These are phyloP conservation scores for Phytophthora sojae DNA, from an alignment of 352 stramenopile genomes.

Conservation along the genomic window DNA sequence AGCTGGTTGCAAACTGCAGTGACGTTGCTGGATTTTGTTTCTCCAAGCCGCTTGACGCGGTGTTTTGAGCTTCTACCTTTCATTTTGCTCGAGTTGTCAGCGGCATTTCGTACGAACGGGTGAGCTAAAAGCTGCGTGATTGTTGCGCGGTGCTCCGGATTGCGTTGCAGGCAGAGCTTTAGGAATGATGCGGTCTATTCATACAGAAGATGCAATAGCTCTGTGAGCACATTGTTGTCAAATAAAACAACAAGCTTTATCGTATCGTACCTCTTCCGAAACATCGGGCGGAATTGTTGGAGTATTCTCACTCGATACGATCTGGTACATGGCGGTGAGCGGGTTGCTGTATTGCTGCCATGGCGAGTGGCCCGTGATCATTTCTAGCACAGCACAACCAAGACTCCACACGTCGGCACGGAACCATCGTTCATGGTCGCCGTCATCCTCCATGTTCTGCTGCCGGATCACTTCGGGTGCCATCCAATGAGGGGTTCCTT, in stretches of 20 bases:
- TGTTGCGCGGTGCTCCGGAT: slow-evolving; percentile 79
- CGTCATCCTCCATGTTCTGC: slow-evolving; percentile 19
- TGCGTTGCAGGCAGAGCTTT: slow-evolving; percentile 66
- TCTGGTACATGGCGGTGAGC: slow-evolving; percentile 93
- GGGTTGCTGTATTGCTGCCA: slow-evolving; percentile 92
- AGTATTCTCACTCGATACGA: slow-evolving; percentile 75
- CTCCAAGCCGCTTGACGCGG: slow-evolving; percentile 6
- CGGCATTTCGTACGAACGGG: slow-evolving; percentile 78
- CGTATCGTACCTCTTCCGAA: slow-evolving; percentile 53
- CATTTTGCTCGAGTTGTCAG: slow-evolving; percentile 1
- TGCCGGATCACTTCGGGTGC: slow-evolving; percentile 87
- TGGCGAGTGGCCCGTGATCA: slow-evolving; percentile 92
- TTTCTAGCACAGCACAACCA: slow-evolving; percentile 93
- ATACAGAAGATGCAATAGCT: not conserved
- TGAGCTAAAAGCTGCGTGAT: slow-evolving; percentile 91
- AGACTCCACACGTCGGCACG: slow-evolving; percentile 94
- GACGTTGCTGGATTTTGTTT: not conserved
- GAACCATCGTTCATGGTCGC: slow-evolving; percentile 74
- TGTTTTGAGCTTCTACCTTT: slow-evolving; percentile 24
- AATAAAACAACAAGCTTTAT: no score
- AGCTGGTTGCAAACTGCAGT: slow-evolving; percentile 22
- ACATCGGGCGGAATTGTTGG: slow-evolving; percentile 66
- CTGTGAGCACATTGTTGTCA: not conserved
- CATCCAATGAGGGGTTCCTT: slow-evolving; percentile 94
- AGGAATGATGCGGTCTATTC: slow-evolving; percentile 66